Evolutionary conservation across 495 filamentous ascomycete genomes (phyloP).

Genomic region (Penicillium tannophilum): DNA sequence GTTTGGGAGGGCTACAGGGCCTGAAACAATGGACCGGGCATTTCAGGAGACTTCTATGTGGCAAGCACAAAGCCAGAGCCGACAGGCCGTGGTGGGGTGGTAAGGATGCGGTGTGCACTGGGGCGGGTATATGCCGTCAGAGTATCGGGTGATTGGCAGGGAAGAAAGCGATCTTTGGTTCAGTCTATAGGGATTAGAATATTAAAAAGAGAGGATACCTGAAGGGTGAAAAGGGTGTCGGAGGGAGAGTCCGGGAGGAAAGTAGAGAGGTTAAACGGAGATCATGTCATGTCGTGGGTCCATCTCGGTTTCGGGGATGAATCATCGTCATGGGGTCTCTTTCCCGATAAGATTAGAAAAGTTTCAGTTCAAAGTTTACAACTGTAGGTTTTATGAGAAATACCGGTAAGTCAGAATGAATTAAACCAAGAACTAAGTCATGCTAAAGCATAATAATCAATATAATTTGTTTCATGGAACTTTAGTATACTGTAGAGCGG

Average conservation of each 20-base stretch:
- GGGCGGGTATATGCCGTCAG: conserved; percentile 20
- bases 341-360: conserved; percentile 4
- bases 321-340: conserved; percentile 18
- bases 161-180: conserved; percentile 16
- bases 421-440: too few relatives aligned
- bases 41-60: conserved; percentile 27
- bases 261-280: conserved; percentile 11
- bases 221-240: conserved; percentile 6
- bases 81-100: conserved; percentile 24
- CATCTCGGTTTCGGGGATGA: conserved; percentile 16
- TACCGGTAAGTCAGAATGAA: too few relatives aligned
- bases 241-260: conserved; percentile 15
- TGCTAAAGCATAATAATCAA: too few relatives aligned
- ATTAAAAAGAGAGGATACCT: conserved; percentile 12
- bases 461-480: neutral
- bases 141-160: conserved; percentile 19
- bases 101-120: conserved; percentile 30
- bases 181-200: conserved; percentile 1
- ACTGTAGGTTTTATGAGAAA: too few relatives aligned
- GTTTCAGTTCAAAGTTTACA: neutral
- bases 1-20: conserved; percentile 17
- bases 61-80: conserved; percentile 21
- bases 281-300: conserved; percentile 29
- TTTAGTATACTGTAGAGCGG: neutral
- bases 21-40: conserved; percentile 19